phyloP scores from a whole-genome alignment of 441 rosid genomes.

The Gossypium trilobum region DNA sequence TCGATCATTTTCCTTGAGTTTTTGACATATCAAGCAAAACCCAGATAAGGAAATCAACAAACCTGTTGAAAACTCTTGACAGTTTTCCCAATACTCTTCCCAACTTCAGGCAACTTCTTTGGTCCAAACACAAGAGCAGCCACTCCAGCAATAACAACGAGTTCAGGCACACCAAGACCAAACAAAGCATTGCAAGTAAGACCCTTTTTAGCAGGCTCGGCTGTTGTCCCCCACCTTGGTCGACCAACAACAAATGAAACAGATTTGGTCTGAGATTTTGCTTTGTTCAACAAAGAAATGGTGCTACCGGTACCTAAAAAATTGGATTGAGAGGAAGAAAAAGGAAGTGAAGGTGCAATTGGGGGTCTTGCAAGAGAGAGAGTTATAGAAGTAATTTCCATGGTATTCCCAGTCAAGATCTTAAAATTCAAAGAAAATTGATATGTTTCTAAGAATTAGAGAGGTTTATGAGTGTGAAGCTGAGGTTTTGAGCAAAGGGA shows the following conservation, averaged over 20 bases:
- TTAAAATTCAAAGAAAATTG: slow-evolving; percentile 3
- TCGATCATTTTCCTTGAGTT: neutral
- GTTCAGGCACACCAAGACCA: slow-evolving; percentile 92
- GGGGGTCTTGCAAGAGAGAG: slow-evolving; percentile 31
- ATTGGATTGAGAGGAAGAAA: slow-evolving; percentile 35
- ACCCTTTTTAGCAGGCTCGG: slow-evolving; percentile 33
- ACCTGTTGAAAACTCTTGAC: slow-evolving; percentile 35
- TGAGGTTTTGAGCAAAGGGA: neutral
- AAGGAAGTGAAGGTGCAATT: slow-evolving; percentile 21
- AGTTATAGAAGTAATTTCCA: slow-evolving; percentile 59
- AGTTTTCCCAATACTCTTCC: slow-evolving; percentile 86
- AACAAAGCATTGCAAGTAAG: slow-evolving; percentile 70
- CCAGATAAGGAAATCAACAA: neutral
- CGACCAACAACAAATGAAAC: slow-evolving; percentile 37
- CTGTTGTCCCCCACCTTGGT: slow-evolving; percentile 32
- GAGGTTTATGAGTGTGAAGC: neutral
- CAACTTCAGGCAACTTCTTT: slow-evolving; percentile 92
- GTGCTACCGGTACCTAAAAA: slow-evolving; percentile 21
- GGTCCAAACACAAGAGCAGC: slow-evolving; percentile 92
- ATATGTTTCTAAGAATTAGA: neutral
- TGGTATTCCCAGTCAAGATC: slow-evolving; percentile 17
- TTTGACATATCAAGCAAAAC: slow-evolving; percentile 12
- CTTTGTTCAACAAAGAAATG: slow-evolving; percentile 17
- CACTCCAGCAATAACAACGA: slow-evolving; percentile 92
- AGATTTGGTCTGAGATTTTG: slow-evolving; percentile 22